Evolutionary conservation across 1,284 basidiomycete species (phyloP).

Genomic region (Ustilago loliicola): DNA sequence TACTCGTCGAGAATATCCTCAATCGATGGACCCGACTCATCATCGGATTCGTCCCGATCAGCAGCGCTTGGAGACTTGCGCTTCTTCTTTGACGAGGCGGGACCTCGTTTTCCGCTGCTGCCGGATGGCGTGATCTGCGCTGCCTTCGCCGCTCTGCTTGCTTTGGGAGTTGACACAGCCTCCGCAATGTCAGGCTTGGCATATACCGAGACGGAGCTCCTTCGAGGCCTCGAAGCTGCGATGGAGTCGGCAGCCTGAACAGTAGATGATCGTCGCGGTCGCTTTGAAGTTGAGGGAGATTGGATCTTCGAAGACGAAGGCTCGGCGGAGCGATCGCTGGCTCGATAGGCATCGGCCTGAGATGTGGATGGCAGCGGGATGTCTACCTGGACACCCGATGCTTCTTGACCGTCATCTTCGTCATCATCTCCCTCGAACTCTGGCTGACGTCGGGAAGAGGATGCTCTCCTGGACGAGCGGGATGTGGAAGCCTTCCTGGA

Average conservation of each 20-base stretch:
- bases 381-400: constrained; percentile 13
- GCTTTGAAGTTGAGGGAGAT: constrained; percentile 5
- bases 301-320: constrained; percentile 5
- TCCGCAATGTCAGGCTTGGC: constrained; percentile 2
- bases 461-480: background rate
- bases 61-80: constrained; percentile 8
- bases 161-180: constrained; percentile 8
- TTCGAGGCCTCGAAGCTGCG: constrained; percentile 22
- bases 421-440: constrained; percentile 2
- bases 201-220: constrained; percentile 18
- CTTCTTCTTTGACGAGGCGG: constrained; percentile 27
- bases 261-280: constrained; percentile 20
- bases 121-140: constrained; percentile 8
- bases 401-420: background rate
- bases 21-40: constrained; percentile 15
- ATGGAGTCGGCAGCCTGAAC: constrained; percentile 14
- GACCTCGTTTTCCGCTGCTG: constrained; percentile 3
- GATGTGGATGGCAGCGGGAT: constrained; percentile 20
- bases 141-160: background rate
- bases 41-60: constrained; percentile 1
- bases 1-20: constrained; percentile 26
- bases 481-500: constrained; percentile 9
- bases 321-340: constrained; percentile 6
- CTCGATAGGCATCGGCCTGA: constrained; percentile 1
- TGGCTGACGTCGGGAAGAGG: constrained; percentile 1